phyloP scores from a whole-genome alignment of 2,329 filamentous ascomycete species.

The Beauveria rudraprayagi region DNA sequence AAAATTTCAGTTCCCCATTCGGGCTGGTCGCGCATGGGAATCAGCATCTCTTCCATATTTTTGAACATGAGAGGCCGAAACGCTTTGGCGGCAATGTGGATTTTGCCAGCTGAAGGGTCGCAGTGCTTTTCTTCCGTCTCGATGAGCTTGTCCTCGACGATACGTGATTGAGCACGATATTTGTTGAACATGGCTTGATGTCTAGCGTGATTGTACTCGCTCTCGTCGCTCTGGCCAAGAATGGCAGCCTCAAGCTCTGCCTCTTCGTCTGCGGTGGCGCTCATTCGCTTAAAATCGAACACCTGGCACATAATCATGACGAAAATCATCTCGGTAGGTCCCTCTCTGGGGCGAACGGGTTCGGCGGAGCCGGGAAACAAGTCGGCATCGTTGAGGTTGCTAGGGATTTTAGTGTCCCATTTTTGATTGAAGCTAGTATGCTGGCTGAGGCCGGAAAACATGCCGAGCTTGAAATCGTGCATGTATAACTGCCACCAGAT shows the following conservation, averaged over 20 bases:
- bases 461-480: constrained; percentile 47
- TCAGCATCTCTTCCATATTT: constrained; percentile 41
- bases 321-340: constrained; percentile 55
- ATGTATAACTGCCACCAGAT: constrained; percentile 60
- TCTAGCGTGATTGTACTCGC: constrained; percentile 20
- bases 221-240: constrained; percentile 33
- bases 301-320: constrained; percentile 43
- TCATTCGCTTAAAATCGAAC: constrained; percentile 32
- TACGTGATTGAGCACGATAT: constrained; percentile 33
- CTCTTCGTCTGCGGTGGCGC: constrained; percentile 28
- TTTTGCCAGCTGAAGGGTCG: constrained; percentile 42
- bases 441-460: constrained; percentile 49
- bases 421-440: constrained; percentile 35
- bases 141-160: constrained; percentile 34
- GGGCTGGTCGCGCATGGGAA: constrained; percentile 37
- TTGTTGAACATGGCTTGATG: constrained; percentile 29
- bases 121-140: constrained; percentile 42
- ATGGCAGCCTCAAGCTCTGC: constrained; percentile 42
- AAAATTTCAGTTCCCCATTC: constrained; percentile 44
- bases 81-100: constrained; percentile 42
- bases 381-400: constrained; percentile 52
- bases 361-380: constrained; percentile 45
- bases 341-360: constrained; percentile 42
- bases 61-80: constrained; percentile 39
- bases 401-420: constrained; percentile 49